These are phyloP conservation scores for Thalia dealbata DNA, from an alignment of 176 grass and related monocot species.

Conservation along the genomic window DNA sequence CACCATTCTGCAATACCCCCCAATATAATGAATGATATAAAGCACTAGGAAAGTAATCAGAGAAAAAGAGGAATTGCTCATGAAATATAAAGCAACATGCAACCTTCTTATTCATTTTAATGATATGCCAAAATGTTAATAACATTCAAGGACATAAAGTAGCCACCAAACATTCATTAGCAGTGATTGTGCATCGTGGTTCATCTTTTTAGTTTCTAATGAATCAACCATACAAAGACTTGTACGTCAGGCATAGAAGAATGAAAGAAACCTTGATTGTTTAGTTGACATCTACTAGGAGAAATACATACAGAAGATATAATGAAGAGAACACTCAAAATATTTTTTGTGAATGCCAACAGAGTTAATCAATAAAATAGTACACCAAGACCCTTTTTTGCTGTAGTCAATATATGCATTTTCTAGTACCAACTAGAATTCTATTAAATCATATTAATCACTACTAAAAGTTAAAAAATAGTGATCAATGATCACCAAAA, in stretches of 20 bases:
- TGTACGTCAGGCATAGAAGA: too few relatives aligned
- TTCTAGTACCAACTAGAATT: not conserved
- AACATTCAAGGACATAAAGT: too few relatives aligned
- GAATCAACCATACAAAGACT: too few relatives aligned
- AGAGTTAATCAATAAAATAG: not conserved
- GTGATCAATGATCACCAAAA: not conserved
- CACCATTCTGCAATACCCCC: constrained; percentile 38
- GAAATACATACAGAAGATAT: too few relatives aligned
- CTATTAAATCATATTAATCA: not conserved
- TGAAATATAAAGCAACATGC: not conserved
- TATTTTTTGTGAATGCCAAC: not conserved
- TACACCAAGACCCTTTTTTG: not conserved
- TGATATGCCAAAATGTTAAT: too few relatives aligned
- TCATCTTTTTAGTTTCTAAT: too few relatives aligned
- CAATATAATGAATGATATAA: not conserved
- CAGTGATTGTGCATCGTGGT: too few relatives aligned
- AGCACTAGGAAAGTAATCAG: not conserved
- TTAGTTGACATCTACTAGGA: too few relatives aligned
- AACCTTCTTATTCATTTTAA: too few relatives aligned
- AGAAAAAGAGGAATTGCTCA: not conserved
- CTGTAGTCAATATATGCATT: not conserved
- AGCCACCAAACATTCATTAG: too few relatives aligned
- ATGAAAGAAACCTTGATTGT: too few relatives aligned
- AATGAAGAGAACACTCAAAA: too few relatives aligned
- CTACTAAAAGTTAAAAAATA: not conserved